A percentile compares a stretch with the other conserved stretches of the same genome.
Conservation (phyloP, 192 early-diverging fungal genomes). For the Podila verticillata region DNA sequence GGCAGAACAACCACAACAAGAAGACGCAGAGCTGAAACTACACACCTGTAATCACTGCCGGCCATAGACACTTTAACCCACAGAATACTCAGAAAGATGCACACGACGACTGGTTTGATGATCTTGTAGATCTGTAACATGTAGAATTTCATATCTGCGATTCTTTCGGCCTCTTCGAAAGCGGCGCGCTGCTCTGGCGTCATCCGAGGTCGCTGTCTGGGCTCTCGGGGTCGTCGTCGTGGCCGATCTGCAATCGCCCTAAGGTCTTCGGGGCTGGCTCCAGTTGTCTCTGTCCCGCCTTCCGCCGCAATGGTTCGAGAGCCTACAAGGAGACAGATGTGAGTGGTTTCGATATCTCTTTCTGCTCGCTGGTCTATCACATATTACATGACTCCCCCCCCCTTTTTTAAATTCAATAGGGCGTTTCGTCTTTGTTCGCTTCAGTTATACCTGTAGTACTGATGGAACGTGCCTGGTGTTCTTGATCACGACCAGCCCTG, state of each 20-base stretch:
- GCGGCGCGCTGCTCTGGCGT: constrained; percentile 27
- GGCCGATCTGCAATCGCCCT: constrained; percentile 40
- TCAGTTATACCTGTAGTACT: background rate
- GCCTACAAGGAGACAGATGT: constrained; percentile 22
- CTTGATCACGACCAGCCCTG: background rate
- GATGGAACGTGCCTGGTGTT: background rate
- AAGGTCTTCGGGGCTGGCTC: constrained; percentile 30
- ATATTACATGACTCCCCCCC: background rate
- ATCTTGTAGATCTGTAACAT: constrained; percentile 83
- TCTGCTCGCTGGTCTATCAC: no score
- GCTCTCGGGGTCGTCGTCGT: constrained; percentile 46
- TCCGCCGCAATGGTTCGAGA: constrained; percentile 5
- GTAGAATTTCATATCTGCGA: constrained; percentile 80
- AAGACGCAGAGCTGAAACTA: no score
- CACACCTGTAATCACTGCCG: constrained; percentile 63
- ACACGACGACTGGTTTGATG: constrained; percentile 81
- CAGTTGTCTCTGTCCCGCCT: constrained; percentile 6
- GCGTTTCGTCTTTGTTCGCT: background rate
- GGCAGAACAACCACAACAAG: no score
- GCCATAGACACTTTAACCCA: constrained; percentile 83
- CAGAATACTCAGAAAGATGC: constrained; percentile 80
- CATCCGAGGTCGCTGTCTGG: constrained; percentile 45
- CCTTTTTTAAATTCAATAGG: background rate
- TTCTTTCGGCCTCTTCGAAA: constrained; percentile 59
- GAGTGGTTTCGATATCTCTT: background rate